phyloP scores from a whole-genome alignment of 352 stramenopile species.

The Lagenidium sp. region DNA sequence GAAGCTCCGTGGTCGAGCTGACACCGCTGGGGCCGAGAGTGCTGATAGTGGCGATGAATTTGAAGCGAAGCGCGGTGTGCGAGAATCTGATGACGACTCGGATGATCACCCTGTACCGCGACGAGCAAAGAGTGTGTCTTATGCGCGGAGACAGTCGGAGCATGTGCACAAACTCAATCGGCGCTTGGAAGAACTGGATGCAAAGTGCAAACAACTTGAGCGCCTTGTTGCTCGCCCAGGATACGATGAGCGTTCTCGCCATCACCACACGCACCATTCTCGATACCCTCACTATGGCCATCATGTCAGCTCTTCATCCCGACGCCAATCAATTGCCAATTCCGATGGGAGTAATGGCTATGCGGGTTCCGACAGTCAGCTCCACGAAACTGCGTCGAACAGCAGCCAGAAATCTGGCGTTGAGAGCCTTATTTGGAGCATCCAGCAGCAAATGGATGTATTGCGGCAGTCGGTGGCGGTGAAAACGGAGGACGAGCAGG shows the following conservation, averaged over 20 bases:
- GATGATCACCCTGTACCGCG: slow-evolving; percentile 37
- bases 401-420: slow-evolving; percentile 23
- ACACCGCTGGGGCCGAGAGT: too few species aligned
- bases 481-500: slow-evolving; percentile 35
- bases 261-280: not conserved
- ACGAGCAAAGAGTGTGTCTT: slow-evolving; percentile 45
- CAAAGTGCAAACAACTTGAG: slow-evolving; percentile 76
- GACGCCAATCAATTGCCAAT: slow-evolving; percentile 14
- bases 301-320: slow-evolving; percentile 2
- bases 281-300: not conserved
- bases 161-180: slow-evolving; percentile 50
- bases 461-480: slow-evolving; percentile 58
- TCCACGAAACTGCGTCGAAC: too few species aligned
- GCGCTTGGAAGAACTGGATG: slow-evolving; percentile 71
- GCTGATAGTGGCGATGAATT: slow-evolving; percentile 5
- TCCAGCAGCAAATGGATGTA: slow-evolving; percentile 79
- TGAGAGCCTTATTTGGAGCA: slow-evolving; percentile 69
- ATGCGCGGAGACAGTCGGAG: slow-evolving; percentile 34
- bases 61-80: slow-evolving; percentile 14
- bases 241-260: slow-evolving; percentile 9
- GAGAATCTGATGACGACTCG: slow-evolving; percentile 26
- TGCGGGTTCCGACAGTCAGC: slow-evolving; percentile 1
- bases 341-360: slow-evolving; percentile 13
- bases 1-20: too few species aligned
- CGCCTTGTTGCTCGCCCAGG: slow-evolving; percentile 37